Evolutionary conservation across 1,139 yeast species (phyloP).

Genomic region (Geotrichum histeridarum): DNA sequence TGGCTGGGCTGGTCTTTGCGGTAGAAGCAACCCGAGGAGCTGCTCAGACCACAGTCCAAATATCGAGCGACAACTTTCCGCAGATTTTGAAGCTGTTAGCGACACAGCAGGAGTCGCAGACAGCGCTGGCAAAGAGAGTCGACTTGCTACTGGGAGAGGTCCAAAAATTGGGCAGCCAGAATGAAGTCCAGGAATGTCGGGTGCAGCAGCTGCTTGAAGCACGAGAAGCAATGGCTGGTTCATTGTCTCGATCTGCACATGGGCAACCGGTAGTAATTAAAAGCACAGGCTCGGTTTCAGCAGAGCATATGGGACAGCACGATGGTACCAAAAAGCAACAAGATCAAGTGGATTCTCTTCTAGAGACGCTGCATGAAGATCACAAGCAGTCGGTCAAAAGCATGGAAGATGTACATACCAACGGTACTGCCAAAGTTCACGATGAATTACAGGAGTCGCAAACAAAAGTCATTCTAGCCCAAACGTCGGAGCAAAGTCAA

Average conservation of each 20-base stretch:
- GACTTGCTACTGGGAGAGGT: constrained; percentile 28
- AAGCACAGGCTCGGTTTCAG: too few species aligned
- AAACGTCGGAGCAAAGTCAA: too few species aligned
- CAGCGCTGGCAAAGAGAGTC: constrained; percentile 24
- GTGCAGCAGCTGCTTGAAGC: background rate
- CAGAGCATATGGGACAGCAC: too few species aligned
- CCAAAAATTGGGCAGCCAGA: constrained; percentile 7
- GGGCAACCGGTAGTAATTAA: too few species aligned
- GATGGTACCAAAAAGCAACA: too few species aligned
- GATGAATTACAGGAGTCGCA: background rate
- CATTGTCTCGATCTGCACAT: too few species aligned
- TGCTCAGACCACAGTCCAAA: constrained; percentile 20
- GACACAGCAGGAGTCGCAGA: constrained; percentile 26
- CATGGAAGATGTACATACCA: too few species aligned
- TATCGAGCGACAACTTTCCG: constrained; percentile 24
- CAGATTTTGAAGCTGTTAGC: constrained; percentile 24
- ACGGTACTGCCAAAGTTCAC: background rate
- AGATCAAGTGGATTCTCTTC: too few species aligned
- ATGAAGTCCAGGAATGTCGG: constrained; percentile 5
- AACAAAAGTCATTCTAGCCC: too few species aligned
- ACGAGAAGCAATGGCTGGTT: background rate
- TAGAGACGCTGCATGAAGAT: too few species aligned
- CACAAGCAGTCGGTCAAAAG: too few species aligned
- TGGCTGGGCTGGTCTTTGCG: constrained; percentile 33
- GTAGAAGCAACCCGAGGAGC: constrained; percentile 11